phyloP scores from a whole-genome alignment of 257 asterid genomes.

The Cordia subcordata region DNA sequence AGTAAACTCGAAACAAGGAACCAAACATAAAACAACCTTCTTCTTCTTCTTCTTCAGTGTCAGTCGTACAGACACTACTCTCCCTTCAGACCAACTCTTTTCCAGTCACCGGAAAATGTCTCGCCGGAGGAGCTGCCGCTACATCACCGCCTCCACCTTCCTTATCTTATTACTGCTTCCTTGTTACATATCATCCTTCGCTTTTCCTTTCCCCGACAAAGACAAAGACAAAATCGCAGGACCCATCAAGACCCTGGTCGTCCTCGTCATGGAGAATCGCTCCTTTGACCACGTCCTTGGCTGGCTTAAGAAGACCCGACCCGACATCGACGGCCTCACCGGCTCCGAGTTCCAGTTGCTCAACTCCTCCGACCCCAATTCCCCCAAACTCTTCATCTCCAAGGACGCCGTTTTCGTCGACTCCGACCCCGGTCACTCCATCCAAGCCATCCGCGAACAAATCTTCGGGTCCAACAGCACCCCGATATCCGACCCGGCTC shows the following conservation, averaged over 20 bases:
- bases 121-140: slow-evolving; percentile 23
- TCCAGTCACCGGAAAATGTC: slow-evolving; percentile 30
- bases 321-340: slow-evolving; percentile 73
- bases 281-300: slow-evolving; percentile 92
- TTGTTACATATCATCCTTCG: slow-evolving; percentile 21
- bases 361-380: slow-evolving; percentile 67
- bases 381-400: slow-evolving; percentile 43
- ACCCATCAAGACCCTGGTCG: slow-evolving; percentile 86
- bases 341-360: slow-evolving; percentile 72
- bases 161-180: slow-evolving; percentile 31
- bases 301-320: slow-evolving; percentile 71
- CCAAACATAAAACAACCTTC: not conserved
- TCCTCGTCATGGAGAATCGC: slow-evolving; percentile 90
- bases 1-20: too few relatives aligned
- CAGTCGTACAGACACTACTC: too few relatives aligned
- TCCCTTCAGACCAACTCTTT: not conserved
- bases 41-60: too few relatives aligned
- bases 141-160: slow-evolving; percentile 20
- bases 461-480: slow-evolving; percentile 69
- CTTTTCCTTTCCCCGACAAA: slow-evolving; percentile 50
- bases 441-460: slow-evolving; percentile 90
- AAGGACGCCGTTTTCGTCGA: slow-evolving; percentile 64
- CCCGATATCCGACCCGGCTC: slow-evolving; percentile 58
- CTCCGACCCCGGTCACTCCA: slow-evolving; percentile 95
- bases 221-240: slow-evolving; percentile 47